These are phyloP conservation scores for Elsinoe ampelina DNA, from an alignment of 2,329 filamentous ascomycete genomes.

Conservation along the genomic window DNA sequence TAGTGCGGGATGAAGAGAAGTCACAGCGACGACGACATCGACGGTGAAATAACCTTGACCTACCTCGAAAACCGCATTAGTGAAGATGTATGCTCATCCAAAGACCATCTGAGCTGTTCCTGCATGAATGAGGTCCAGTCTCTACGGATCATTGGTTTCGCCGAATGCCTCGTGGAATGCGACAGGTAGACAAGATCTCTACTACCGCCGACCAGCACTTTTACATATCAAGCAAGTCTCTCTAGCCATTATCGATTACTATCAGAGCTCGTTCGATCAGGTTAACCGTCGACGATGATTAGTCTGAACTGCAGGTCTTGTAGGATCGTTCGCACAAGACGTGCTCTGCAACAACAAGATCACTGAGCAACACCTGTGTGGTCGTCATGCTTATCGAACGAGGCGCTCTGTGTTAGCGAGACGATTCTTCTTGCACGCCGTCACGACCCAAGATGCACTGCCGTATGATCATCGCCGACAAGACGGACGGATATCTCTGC, in stretches of 20 bases:
- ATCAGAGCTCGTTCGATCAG: background rate
- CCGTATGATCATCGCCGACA: slow-evolving; percentile 4
- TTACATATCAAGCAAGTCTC: background rate
- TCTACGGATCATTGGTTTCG: background rate
- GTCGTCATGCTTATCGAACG: too few species aligned
- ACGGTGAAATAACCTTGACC: background rate
- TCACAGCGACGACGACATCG: background rate
- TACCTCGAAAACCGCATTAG: background rate
- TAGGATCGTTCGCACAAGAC: too few species aligned
- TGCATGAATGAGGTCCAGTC: too few species aligned
- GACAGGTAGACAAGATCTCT: background rate
- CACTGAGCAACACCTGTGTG: too few species aligned
- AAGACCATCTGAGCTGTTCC: too few species aligned
- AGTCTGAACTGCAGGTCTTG: too few species aligned
- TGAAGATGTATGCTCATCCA: background rate
- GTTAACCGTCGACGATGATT: background rate
- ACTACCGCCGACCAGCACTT: background rate
- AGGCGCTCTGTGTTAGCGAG: background rate
- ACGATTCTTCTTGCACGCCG: background rate
- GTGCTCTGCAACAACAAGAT: too few species aligned
- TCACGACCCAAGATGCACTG: background rate
- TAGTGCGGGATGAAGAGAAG: slow-evolving; percentile 1
- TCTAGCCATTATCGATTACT: too few species aligned
- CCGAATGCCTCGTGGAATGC: background rate
- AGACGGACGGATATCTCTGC: slow-evolving; percentile 3